These are phyloP conservation scores for Poa annua DNA, from an alignment of 176 grass and related monocot species.

Conservation along the genomic window DNA sequence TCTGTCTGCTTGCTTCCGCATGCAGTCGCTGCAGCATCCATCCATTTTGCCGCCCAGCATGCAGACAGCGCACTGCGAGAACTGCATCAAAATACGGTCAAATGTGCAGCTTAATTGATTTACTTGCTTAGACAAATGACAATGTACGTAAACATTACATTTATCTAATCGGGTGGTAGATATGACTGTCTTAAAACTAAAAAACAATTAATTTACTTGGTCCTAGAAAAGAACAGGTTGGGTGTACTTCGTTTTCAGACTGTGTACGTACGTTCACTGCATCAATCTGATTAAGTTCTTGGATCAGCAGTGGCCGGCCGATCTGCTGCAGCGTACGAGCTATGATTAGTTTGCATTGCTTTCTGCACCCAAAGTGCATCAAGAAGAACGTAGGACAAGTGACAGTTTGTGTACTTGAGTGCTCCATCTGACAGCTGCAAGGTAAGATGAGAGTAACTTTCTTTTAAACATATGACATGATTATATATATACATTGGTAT, in stretches of 20 bases:
- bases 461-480: constrained; percentile 39
- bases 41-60: constrained; percentile 29
- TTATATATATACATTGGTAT: neutral
- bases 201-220: neutral
- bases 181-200: too few species aligned
- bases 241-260: constrained; percentile 12
- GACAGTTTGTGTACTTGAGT: constrained; percentile 37
- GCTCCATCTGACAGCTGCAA: constrained; percentile 23
- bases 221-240: constrained; percentile 38
- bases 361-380: constrained; percentile 42
- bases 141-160: too few species aligned
- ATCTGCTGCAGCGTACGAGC: constrained; percentile 17
- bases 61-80: constrained; percentile 24
- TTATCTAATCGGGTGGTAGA: too few species aligned
- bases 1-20: constrained; percentile 21
- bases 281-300: neutral
- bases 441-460: constrained; percentile 43
- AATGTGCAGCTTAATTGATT: constrained; percentile 30
- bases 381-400: constrained; percentile 35
- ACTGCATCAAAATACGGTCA: constrained; percentile 30
- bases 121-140: neutral
- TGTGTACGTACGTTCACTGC: neutral
- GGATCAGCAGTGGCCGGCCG: constrained; percentile 19
- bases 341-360: constrained; percentile 52
- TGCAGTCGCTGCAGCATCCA: constrained; percentile 23